A percentile compares a stretch with the other conserved stretches of the same genome.
Conservation (phyloP, 169 alveolate genomes). For the Plasmodium fragile region DNA sequence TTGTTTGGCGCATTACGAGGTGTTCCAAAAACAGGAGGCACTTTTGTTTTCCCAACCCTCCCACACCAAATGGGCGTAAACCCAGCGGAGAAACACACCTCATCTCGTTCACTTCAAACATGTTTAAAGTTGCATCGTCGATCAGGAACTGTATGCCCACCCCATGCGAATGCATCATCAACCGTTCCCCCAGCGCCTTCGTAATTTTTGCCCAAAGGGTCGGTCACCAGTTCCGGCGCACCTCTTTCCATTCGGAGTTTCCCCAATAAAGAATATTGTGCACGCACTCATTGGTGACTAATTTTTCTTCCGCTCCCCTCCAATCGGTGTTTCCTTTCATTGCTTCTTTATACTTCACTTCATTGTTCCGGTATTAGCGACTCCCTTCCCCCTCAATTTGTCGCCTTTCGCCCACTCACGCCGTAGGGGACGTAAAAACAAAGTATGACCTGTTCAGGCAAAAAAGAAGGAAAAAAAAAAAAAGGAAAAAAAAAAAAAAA, state of each 20-base stretch:
- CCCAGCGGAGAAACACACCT: not conserved
- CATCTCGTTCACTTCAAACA: not conserved
- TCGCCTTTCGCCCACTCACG: not conserved
- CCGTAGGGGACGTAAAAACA: not conserved
- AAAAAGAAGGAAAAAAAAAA: not conserved
- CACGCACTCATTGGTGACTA: not conserved
- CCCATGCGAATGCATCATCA: not conserved
- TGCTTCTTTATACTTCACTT: not conserved
- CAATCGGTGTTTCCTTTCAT: not conserved
- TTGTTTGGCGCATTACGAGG: not conserved
- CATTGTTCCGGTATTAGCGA: not conserved
- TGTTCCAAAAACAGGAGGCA: not conserved
- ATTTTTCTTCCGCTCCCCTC: not conserved
- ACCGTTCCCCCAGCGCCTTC: not conserved
- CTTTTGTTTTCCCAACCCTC: not conserved
- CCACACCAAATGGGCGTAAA: not conserved
- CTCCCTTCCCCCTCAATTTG: not conserved
- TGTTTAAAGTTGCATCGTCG: not conserved
- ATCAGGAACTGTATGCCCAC: not conserved
- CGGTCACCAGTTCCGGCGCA: not conserved
- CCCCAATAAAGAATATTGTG: not conserved
- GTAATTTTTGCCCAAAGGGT: not conserved
- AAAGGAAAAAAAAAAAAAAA: not conserved
- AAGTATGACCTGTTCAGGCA: constrained; percentile 9
- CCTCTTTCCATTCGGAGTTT: not conserved